Percentiles rank a stretch among this genome's conserved stretches.
Evolutionary conservation across 768 basidiomycete genomes (phyloP).

Genomic region (Boletus edulis): DNA sequence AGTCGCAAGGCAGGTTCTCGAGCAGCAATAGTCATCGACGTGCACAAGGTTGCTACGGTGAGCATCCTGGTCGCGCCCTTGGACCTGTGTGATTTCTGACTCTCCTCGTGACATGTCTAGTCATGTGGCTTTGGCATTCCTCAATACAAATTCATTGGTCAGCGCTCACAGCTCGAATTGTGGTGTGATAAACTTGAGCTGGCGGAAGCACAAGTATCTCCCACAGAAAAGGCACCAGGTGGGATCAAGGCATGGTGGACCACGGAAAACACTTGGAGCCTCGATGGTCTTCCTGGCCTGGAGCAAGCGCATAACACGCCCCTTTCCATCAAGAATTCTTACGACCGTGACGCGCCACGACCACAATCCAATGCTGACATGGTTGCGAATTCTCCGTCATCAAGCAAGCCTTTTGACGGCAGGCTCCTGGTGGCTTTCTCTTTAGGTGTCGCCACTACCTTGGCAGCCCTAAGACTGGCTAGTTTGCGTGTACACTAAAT

Average conservation of each 20-base stretch:
- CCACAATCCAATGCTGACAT: not conserved
- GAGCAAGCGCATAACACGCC: conserved; percentile 25
- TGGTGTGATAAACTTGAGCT: conserved; percentile 45
- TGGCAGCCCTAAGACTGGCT: conserved; percentile 10
- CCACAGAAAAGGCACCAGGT: conserved; percentile 26
- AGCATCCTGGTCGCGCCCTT: conserved; percentile 10
- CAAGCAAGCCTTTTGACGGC: not conserved
- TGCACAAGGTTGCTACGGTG: conserved; percentile 56
- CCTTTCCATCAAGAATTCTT: conserved; percentile 19
- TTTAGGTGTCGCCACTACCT: conserved; percentile 24
- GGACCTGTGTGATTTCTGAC: not conserved
- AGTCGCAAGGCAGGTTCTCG: conserved; percentile 56
- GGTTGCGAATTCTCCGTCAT: not conserved
- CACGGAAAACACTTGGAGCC: conserved; percentile 44
- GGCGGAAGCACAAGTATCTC: conserved; percentile 32
- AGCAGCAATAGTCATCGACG: conserved; percentile 56
- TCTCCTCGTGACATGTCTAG: conserved; percentile 31
- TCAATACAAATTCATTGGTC: conserved; percentile 52
- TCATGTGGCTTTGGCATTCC: conserved; percentile 69
- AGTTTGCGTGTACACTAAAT: conserved; percentile 3
- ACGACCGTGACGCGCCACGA: conserved; percentile 15
- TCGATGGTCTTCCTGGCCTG: conserved; percentile 58
- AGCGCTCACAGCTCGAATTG: conserved; percentile 52
- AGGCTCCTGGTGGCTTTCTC: conserved; percentile 29
- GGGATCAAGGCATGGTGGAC: conserved; percentile 60